These are phyloP conservation scores for Falciphora oryzae DNA, from an alignment of 2,329 filamentous ascomycete species.

Conservation along the genomic window DNA sequence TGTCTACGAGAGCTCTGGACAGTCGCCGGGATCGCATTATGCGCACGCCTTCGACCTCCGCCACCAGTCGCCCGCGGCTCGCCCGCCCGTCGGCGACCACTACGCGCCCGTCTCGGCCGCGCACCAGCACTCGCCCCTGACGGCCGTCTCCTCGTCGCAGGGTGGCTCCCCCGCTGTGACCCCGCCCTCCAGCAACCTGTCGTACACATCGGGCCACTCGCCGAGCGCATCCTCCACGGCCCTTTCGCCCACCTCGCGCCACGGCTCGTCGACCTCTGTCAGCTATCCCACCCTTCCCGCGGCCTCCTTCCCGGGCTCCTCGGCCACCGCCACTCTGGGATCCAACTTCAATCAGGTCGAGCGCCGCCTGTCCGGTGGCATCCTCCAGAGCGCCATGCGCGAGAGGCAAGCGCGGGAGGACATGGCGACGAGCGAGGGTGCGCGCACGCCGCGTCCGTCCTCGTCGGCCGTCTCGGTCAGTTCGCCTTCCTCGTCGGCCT, in stretches of 20 bases:
- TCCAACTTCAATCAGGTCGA: conserved; percentile 58
- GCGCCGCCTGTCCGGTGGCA: conserved; percentile 59
- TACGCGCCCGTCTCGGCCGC: conserved; percentile 40
- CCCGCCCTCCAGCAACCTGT: conserved; percentile 68
- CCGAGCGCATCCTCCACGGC: conserved; percentile 65
- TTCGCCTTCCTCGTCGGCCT: conserved; percentile 52
- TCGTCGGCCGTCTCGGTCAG: conserved; percentile 38
- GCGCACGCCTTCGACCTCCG: conserved; percentile 61
- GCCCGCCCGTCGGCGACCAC: conserved; percentile 24
- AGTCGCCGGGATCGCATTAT: conserved; percentile 73
- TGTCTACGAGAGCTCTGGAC: conserved; percentile 86
- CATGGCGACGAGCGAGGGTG: conserved; percentile 23
- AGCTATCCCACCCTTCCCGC: conserved; percentile 73
- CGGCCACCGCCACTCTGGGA: conserved; percentile 65
- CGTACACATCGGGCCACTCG: conserved; percentile 73
- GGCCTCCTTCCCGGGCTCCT: conserved; percentile 60
- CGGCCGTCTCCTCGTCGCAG: conserved; percentile 44
- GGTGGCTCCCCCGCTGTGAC: conserved; percentile 70
- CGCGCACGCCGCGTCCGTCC: conserved; percentile 39
- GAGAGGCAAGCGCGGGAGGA: conserved; percentile 18
- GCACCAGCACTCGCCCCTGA: conserved; percentile 57
- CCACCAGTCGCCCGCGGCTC: conserved; percentile 30
- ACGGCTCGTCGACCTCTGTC: conserved; percentile 53
- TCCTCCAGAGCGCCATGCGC: conserved; percentile 55
- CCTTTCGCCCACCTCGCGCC: conserved; percentile 61